These are phyloP conservation scores for Kurtzmaniella cleridarum DNA, from an alignment of 805 yeast species.

Conservation along the genomic window DNA sequence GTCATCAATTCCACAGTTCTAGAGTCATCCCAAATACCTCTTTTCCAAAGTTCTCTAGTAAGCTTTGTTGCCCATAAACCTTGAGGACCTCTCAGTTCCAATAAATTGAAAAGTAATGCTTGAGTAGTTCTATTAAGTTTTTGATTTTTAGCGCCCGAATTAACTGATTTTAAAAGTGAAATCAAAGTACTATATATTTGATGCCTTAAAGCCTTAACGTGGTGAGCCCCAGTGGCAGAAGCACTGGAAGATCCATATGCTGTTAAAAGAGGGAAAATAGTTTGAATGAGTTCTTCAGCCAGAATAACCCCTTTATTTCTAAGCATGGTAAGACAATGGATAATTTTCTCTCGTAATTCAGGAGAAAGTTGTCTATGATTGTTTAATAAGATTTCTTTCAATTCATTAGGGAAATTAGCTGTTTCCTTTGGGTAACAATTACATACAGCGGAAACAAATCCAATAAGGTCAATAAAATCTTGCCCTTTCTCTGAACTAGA, in stretches of 20 bases:
- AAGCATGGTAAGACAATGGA: constrained; percentile 83
- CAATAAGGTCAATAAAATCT: constrained; percentile 77
- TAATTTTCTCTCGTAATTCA: constrained; percentile 86
- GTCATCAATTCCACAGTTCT: constrained; percentile 97
- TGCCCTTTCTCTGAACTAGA: constrained; percentile 47
- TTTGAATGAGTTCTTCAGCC: constrained; percentile 77
- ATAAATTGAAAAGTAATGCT: constrained; percentile 80
- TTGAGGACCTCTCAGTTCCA: constrained; percentile 70
- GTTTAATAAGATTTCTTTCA: constrained; percentile 59
- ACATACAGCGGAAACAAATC: constrained; percentile 90
- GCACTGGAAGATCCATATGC: constrained; percentile 52
- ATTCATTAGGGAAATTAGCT: constrained; percentile 73
- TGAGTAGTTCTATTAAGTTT: constrained; percentile 86
- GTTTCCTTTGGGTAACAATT: constrained; percentile 88
- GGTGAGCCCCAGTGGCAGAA: constrained; percentile 43
- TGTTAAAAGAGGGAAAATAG: constrained; percentile 78
- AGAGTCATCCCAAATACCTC: constrained; percentile 98
- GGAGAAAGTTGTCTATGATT: constrained; percentile 79
- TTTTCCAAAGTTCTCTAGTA: constrained; percentile 93
- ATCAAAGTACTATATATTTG: constrained; percentile 79
- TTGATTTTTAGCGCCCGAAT: constrained; percentile 85
- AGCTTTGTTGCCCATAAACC: constrained; percentile 96
- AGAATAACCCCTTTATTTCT: constrained; percentile 77
- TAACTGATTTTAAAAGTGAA: constrained; percentile 72
- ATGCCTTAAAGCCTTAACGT: constrained; percentile 76